Evolutionary conservation across 441 rosid genomes (phyloP).

Genomic region (Populus hybrid): DNA sequence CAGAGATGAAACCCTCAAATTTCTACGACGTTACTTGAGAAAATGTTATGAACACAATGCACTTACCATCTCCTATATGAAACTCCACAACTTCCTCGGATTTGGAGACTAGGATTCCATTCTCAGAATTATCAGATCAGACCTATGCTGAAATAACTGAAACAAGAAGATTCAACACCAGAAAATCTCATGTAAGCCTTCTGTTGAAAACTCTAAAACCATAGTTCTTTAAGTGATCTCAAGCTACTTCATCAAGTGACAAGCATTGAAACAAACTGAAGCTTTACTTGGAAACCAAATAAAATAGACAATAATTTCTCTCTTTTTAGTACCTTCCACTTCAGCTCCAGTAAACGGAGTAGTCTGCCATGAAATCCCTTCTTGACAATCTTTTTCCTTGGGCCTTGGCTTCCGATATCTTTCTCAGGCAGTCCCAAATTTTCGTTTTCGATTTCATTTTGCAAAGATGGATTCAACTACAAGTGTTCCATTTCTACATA

Average conservation of each 20-base stretch:
- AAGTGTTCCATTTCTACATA: neutral
- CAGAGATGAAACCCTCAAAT: too few relatives aligned
- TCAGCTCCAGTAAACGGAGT: slow-evolving; percentile 42
- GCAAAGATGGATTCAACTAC: neutral
- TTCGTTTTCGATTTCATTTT: neutral
- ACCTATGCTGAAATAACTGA: neutral
- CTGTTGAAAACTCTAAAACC: neutral
- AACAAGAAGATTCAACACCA: neutral
- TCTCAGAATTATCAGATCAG: too few relatives aligned
- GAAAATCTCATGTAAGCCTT: neutral
- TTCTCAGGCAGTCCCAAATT: slow-evolving; percentile 24
- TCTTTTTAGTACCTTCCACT: slow-evolving; percentile 48
- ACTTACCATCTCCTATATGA: too few relatives aligned
- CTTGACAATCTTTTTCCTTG: slow-evolving; percentile 9
- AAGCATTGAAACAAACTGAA: neutral
- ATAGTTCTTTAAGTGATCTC: neutral
- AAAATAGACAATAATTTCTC: neutral
- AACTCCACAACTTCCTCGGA: too few relatives aligned
- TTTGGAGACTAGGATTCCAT: too few relatives aligned
- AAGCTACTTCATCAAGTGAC: too few relatives aligned
- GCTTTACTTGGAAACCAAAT: slow-evolving; percentile 23
- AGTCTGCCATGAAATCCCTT: slow-evolving; percentile 47
- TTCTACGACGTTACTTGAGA: too few relatives aligned
- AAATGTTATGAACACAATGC: too few relatives aligned
- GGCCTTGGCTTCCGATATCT: slow-evolving; percentile 42